Evolutionary conservation across 2,329 filamentous ascomycete species (phyloP).

Genomic region (Boeremia exigua): DNA sequence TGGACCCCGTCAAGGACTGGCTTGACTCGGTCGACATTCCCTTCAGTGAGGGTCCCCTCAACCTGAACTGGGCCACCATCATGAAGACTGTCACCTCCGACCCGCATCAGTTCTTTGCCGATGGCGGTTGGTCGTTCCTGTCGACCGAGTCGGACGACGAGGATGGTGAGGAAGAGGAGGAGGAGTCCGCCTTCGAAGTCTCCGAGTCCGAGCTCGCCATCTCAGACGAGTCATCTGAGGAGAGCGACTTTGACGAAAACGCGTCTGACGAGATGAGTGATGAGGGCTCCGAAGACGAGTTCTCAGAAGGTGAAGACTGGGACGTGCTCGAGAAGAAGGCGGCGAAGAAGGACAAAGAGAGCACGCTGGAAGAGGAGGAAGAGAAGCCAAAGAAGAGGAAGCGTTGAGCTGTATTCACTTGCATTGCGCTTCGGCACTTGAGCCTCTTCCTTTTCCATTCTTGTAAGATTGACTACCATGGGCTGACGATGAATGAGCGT

Average conservation of each 20-base stretch:
- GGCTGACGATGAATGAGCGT: constrained; percentile 3
- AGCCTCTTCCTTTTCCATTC: background rate
- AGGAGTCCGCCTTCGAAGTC: constrained; percentile 92
- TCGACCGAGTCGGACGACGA: constrained; percentile 87
- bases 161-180: constrained; percentile 75
- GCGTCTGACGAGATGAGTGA: constrained; percentile 82
- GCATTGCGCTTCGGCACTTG: background rate
- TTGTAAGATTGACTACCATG: constrained; percentile 10
- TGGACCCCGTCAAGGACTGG: constrained; percentile 97
- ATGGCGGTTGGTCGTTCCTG: constrained; percentile 95
- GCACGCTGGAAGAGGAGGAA: constrained; percentile 59
- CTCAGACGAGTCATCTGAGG: constrained; percentile 80
- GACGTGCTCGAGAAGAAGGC: constrained; percentile 92
- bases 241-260: constrained; percentile 92
- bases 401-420: constrained; percentile 49
- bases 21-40: constrained; percentile 94
- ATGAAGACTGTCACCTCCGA: constrained; percentile 98
- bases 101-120: constrained; percentile 91
- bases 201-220: constrained; percentile 78
- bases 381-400: constrained; percentile 71
- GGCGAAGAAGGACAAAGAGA: constrained; percentile 66
- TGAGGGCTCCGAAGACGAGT: constrained; percentile 61
- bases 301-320: constrained; percentile 77
- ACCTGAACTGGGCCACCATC: constrained; percentile 98
- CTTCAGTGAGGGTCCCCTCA: constrained; percentile 91